Evolutionary conservation across 2,329 filamentous ascomycete species (phyloP), one percentile per base, ranked within the genome.

Genomic region (Epichloe coenophiala): DNA sequence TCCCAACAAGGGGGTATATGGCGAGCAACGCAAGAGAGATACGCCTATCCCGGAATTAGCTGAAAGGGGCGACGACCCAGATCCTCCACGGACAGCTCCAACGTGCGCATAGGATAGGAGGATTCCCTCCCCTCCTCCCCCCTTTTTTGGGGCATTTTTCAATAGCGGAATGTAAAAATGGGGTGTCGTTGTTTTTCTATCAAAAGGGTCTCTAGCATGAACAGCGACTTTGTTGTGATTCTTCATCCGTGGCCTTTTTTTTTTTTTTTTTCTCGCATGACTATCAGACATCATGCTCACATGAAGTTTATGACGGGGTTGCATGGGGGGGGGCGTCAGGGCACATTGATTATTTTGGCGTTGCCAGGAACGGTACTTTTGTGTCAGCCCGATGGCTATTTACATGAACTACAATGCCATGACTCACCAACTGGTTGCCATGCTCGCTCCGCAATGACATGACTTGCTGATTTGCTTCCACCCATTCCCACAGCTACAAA

Each of bases 11-110:
- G 40, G 41, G 44, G 9, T 44, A 48, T 51, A 31, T 11, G 31
- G 31, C 31, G 31, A 31, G 31, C 38, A 51, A 43, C 44, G 31
- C 43, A 55, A 57, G 47, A 53, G 53, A 37, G 57, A 61, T 48
- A 58, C 56, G 46, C 60, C 57, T n/a, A 59, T 60, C 35, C 58
- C 60, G 27, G 58, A 60, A 39, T 43, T 58, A 41, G 54, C 48
- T 27, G 50, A 45, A 13, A 51, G 52, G 33, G 39, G 52, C 17
- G 53, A 53, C 23, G 17, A 19, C 12, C 13, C 27, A 12, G 27
- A 35, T 8, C 27, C 11, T 19, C 4, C 31, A 35, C 43, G 15
- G 27, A n/a, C 13, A 13, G 33, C 17, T 8, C 9, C 8, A 12
- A n/a, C 15, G 15, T 35, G 44, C 17, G 44, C 44, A 36, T 45